phyloP scores from a whole-genome alignment of 352 stramenopile species.

The Globisporangium parvum region DNA sequence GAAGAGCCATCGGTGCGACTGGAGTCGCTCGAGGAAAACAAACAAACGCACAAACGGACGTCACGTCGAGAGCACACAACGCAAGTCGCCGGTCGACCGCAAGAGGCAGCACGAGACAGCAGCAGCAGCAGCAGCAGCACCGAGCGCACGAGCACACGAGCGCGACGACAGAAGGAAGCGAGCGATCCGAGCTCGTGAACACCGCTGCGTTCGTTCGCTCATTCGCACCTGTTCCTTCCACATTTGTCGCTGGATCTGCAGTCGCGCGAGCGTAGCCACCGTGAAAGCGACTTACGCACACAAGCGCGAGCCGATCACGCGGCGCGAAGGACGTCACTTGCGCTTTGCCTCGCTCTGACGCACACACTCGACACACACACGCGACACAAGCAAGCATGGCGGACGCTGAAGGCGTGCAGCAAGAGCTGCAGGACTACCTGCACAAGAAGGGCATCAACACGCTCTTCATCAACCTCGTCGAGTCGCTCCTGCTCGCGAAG shows the following conservation, averaged over 20 bases:
- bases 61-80: not conserved
- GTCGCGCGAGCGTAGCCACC: too few relatives aligned
- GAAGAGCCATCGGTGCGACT: not conserved
- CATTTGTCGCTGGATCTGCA: too few relatives aligned
- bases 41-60: not conserved
- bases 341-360: not conserved
- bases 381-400: conserved; percentile 32
- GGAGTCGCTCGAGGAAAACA: not conserved
- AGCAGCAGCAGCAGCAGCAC: too few relatives aligned
- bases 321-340: not conserved
- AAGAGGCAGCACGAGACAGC: too few relatives aligned
- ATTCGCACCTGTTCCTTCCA: too few relatives aligned
- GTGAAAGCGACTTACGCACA: not conserved
- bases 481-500: conserved; percentile 87
- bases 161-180: too few relatives aligned
- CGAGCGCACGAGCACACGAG: too few relatives aligned
- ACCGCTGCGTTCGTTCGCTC: too few relatives aligned
- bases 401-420: conserved; percentile 83
- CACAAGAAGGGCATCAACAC: conserved; percentile 91
- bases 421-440: conserved; percentile 89
- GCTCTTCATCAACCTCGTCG: conserved; percentile 90
- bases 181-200: too few relatives aligned
- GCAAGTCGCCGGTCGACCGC: not conserved
- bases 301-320: not conserved
- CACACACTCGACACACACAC: not conserved